Conservation (phyloP, 2,329 filamentous ascomycete genomes). For the Mycosphaerella sp. region DNA sequence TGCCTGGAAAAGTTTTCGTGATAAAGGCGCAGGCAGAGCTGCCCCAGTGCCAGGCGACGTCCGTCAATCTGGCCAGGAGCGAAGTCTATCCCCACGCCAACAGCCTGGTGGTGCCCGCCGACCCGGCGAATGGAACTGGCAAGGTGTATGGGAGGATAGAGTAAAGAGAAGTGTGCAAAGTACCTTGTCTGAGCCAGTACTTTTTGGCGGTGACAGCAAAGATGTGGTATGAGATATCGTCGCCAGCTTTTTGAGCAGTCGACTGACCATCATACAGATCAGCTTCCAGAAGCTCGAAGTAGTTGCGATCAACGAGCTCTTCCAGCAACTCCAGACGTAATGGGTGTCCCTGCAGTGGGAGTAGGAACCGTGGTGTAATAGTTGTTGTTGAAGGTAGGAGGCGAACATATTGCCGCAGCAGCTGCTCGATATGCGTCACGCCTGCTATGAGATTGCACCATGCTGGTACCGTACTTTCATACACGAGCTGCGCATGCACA, state of each 20-base stretch:
- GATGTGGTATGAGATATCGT: slow-evolving; percentile 62
- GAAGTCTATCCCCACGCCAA: slow-evolving; percentile 27
- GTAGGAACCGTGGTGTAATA: neutral
- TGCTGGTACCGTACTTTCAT: neutral
- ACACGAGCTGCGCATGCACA: neutral
- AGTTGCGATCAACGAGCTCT: slow-evolving; percentile 20
- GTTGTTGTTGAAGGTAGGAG: neutral
- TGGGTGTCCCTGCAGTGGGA: neutral
- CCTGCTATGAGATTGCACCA: neutral
- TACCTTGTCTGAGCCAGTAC: slow-evolving; percentile 69
- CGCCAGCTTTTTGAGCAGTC: neutral
- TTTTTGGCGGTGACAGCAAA: slow-evolving; percentile 65
- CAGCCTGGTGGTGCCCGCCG: slow-evolving; percentile 45
- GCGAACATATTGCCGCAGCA: neutral
- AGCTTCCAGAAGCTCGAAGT: slow-evolving; percentile 28
- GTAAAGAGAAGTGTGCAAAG: slow-evolving; percentile 71
- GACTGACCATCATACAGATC: slow-evolving; percentile 21
- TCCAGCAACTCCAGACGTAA: neutral
- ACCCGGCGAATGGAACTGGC: slow-evolving; percentile 94
- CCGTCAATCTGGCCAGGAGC: slow-evolving; percentile 11
- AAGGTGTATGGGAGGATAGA: slow-evolving; percentile 89
- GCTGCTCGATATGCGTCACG: neutral
- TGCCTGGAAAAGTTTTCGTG: slow-evolving; percentile 73
- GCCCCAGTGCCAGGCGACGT: slow-evolving; percentile 14
- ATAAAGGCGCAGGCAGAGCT: slow-evolving; percentile 30